Conservation (phyloP, 1,284 basidiomycete species). For the Jaminaea rosea region DNA sequence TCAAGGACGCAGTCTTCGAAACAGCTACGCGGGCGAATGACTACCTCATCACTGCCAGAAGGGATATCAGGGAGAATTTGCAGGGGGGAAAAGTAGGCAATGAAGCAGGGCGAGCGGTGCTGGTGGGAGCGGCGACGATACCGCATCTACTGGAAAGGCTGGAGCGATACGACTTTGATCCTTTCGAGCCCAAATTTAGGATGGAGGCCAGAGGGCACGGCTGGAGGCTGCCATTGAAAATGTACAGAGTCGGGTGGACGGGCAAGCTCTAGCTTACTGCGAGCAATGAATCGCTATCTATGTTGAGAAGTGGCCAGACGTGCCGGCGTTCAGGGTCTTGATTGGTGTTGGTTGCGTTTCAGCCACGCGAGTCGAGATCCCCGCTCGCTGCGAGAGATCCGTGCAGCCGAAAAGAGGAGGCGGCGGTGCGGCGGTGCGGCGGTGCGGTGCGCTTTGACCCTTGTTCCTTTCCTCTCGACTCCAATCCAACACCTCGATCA, state of each 20-base stretch:
- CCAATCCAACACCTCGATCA: no score
- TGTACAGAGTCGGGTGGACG: constrained; percentile 4
- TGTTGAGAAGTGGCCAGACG: no score
- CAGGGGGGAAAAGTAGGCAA: constrained; percentile 57
- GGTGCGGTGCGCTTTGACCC: no score
- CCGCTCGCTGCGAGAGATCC: no score
- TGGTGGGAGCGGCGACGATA: neutral
- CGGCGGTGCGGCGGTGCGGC: no score
- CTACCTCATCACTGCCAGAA: constrained; percentile 72
- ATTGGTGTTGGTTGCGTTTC: no score
- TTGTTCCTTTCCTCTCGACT: no score
- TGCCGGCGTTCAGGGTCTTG: no score
- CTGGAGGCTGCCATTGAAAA: constrained; percentile 7
- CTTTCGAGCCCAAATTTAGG: constrained; percentile 1
- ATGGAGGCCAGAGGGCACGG: constrained; percentile 4
- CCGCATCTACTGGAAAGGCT: constrained; percentile 1
- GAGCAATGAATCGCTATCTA: no score
- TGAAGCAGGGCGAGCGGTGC: constrained; percentile 56
- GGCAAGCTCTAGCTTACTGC: constrained; percentile 3
- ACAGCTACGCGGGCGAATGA: constrained; percentile 85
- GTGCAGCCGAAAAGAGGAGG: no score
- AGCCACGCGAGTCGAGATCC: no score
- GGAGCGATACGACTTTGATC: constrained; percentile 10
- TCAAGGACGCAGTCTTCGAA: constrained; percentile 68
- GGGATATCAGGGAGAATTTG: constrained; percentile 59